Conservation (phyloP, 345 rosid genomes). For the Jatropha curcas region DNA sequence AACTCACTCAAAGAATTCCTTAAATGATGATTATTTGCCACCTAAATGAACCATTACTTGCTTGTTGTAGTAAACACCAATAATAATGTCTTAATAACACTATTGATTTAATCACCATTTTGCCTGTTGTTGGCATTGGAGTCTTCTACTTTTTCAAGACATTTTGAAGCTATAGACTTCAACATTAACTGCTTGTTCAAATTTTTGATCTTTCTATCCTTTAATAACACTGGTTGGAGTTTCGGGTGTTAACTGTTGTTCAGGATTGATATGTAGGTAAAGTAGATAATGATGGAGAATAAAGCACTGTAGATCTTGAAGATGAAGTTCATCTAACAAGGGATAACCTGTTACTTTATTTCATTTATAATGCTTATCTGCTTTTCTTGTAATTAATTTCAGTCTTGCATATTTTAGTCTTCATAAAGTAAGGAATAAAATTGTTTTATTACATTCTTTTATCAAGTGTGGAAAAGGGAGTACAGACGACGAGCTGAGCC, state of each 20-base stretch:
- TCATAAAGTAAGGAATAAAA: slow-evolving; percentile 8
- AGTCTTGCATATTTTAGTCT: slow-evolving; percentile 8
- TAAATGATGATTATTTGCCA: background rate
- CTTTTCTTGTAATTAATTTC: slow-evolving; percentile 8
- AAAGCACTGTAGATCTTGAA: slow-evolving; percentile 55
- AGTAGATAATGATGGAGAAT: slow-evolving; percentile 60
- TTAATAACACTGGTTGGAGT: slow-evolving; percentile 16
- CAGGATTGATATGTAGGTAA: slow-evolving; percentile 54
- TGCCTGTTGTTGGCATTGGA: background rate
- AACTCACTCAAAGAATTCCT: background rate
- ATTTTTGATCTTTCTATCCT: slow-evolving; percentile 18
- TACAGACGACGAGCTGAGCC: slow-evolving; percentile 88
- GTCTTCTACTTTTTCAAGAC: background rate
- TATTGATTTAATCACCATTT: background rate
- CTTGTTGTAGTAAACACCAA: background rate
- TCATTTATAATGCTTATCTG: slow-evolving; percentile 14
- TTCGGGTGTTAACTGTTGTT: slow-evolving; percentile 39
- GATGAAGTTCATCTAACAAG: slow-evolving; percentile 50
- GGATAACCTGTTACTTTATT: slow-evolving; percentile 34
- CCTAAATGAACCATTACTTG: background rate
- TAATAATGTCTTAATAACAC: background rate
- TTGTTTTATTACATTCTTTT: slow-evolving; percentile 23
- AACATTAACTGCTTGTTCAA: slow-evolving; percentile 17
- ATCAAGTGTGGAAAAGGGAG: slow-evolving; percentile 97
- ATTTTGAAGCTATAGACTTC: slow-evolving; percentile 8